Conservation (phyloP, 129 eudicot genomes). For the Apium graveolens region DNA sequence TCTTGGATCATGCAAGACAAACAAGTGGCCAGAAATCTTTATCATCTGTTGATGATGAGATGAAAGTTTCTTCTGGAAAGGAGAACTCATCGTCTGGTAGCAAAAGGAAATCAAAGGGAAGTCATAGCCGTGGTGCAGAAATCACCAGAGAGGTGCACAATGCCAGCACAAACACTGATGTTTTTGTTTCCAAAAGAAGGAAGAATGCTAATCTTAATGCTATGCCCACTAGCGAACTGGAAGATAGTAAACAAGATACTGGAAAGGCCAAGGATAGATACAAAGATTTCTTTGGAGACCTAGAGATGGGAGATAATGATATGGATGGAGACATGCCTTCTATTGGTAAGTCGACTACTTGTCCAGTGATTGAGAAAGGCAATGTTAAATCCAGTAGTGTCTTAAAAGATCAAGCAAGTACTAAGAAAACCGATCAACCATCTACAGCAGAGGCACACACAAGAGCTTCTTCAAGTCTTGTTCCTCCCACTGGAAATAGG, state of each 20-base stretch:
- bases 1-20: slow-evolving; percentile 27
- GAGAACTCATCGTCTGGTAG: slow-evolving; percentile 40
- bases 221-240: slow-evolving; percentile 32
- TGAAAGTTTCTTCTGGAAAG: slow-evolving; percentile 31
- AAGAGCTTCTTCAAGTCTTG: slow-evolving; percentile 21
- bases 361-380: slow-evolving; percentile 26
- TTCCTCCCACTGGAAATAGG: slow-evolving; percentile 33
- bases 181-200: slow-evolving; percentile 34
- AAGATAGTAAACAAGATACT: slow-evolving; percentile 29
- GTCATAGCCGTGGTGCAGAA: slow-evolving; percentile 28
- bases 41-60: slow-evolving; percentile 37
- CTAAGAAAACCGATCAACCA: slow-evolving; percentile 32
- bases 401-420: slow-evolving; percentile 27
- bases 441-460: slow-evolving; percentile 26
- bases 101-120: slow-evolving; percentile 51
- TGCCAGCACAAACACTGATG: slow-evolving; percentile 30
- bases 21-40: slow-evolving; percentile 32
- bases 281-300: slow-evolving; percentile 75
- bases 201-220: slow-evolving; percentile 18
- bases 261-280: slow-evolving; percentile 47
- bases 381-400: slow-evolving; percentile 14
- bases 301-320: slow-evolving; percentile 53
- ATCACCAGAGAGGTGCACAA: slow-evolving; percentile 18
- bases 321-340: slow-evolving; percentile 36
- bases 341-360: slow-evolving; percentile 21